phyloP scores from a whole-genome alignment of 2,329 filamentous ascomycete species.

The Cyphellophora attinorum region DNA sequence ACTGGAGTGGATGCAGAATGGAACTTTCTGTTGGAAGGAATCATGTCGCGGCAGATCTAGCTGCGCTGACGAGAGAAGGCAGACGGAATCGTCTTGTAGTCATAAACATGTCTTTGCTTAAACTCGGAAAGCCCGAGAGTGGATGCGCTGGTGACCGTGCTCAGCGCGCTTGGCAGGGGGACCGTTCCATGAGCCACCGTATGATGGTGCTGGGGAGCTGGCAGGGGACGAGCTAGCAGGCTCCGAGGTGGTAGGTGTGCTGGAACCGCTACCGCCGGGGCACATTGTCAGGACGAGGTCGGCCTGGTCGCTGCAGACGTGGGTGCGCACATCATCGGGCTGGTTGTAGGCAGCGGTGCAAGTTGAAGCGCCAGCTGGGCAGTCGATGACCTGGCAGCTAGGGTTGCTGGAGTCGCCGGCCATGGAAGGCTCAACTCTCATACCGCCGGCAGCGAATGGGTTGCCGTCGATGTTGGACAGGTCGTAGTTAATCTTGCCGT shows the following conservation, averaged over 20 bases:
- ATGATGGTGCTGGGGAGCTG: background rate
- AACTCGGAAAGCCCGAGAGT: slow-evolving; percentile 15
- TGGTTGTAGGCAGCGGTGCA: slow-evolving; percentile 18
- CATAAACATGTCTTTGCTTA: slow-evolving; percentile 5
- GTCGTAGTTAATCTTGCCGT: slow-evolving; percentile 30
- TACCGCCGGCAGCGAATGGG: slow-evolving; percentile 24
- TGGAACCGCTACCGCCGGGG: slow-evolving; percentile 9
- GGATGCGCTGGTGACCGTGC: slow-evolving; percentile 13
- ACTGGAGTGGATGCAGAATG: slow-evolving; percentile 12
- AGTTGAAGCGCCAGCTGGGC: slow-evolving; percentile 14
- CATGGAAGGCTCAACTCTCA: slow-evolving; percentile 16
- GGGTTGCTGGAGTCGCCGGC: slow-evolving; percentile 15
- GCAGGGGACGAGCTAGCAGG: background rate
- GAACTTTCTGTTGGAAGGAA: slow-evolving; percentile 1
- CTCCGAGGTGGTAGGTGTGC: background rate
- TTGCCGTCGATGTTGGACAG: slow-evolving; percentile 34
- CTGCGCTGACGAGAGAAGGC: slow-evolving; percentile 12
- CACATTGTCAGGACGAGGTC: slow-evolving; percentile 16
- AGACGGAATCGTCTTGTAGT: background rate
- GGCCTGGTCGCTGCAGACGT: slow-evolving; percentile 16
- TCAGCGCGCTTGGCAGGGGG: slow-evolving; percentile 1
- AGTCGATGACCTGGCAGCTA: slow-evolving; percentile 15
- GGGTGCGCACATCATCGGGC: slow-evolving; percentile 18
- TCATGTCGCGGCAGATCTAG: slow-evolving; percentile 15
- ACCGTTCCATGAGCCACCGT: slow-evolving; percentile 1